phyloP scores from a whole-genome alignment of 352 stramenopile genomes.

The Globisporangium paroecandrum region DNA sequence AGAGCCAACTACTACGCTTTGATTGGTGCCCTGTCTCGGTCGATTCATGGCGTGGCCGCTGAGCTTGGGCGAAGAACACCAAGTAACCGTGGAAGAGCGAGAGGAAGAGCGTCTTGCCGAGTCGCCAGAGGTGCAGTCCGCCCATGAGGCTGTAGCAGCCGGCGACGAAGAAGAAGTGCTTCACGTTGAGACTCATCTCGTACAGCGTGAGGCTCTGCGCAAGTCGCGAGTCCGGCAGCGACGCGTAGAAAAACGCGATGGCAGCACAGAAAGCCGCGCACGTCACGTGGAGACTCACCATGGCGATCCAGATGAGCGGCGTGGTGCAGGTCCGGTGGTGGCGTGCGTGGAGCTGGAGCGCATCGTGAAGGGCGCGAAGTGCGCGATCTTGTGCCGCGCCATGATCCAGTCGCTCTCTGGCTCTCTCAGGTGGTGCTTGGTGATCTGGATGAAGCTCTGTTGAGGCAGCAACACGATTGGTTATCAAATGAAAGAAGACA shows the following conservation, averaged over 20 bases:
- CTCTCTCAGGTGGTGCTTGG: not conserved
- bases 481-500: not conserved
- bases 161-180: not conserved
- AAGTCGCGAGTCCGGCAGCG: not conserved
- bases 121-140: not conserved
- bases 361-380: not conserved
- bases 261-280: not conserved
- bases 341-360: not conserved
- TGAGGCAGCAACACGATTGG: not conserved
- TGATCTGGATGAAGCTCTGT: not conserved
- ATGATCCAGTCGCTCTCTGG: not conserved
- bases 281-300: not conserved
- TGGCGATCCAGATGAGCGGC: not conserved
- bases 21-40: not conserved
- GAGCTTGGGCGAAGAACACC: not conserved
- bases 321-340: conserved; percentile 1
- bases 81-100: not conserved
- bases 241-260: not conserved
- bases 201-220: not conserved
- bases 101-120: not conserved
- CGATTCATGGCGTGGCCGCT: not conserved
- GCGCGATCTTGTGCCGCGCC: not conserved
- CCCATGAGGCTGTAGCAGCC: not conserved
- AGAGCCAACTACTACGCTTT: not conserved
- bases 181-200: conserved; percentile 1